Percentiles rank a stretch among this genome's conserved stretches.
These are phyloP conservation scores for Helicostylum pulchrum DNA, from an alignment of 192 early-diverging fungal genomes.

Conservation along the genomic window DNA sequence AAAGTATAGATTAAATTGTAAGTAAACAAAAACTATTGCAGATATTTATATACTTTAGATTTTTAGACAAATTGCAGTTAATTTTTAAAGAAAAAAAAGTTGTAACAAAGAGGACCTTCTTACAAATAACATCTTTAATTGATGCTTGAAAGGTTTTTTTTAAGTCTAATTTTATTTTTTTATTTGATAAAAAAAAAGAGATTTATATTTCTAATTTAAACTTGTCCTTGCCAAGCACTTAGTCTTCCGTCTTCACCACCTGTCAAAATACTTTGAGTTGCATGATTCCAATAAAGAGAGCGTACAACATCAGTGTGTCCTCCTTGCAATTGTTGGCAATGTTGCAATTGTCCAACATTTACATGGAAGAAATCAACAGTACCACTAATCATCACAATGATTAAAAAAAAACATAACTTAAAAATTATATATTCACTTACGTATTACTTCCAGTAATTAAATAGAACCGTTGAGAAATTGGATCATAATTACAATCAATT, in stretches of 20 bases:
- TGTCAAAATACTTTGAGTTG: slow-evolving; percentile 56
- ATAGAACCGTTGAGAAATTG: slow-evolving; percentile 65
- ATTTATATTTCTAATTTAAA: not conserved
- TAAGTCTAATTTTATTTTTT: no score
- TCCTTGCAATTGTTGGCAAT: slow-evolving; percentile 69
- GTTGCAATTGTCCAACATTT: slow-evolving; percentile 64
- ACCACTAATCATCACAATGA: slow-evolving; percentile 48
- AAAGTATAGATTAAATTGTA: no score
- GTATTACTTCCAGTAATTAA: slow-evolving; percentile 75
- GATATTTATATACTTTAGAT: no score
- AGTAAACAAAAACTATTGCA: no score
- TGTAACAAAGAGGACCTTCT: no score
- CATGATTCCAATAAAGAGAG: slow-evolving; percentile 68
- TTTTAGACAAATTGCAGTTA: no score
- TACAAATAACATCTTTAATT: no score
- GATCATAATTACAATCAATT: slow-evolving; percentile 79
- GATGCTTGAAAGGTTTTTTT: no score
- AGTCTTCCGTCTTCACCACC: slow-evolving; percentile 81
- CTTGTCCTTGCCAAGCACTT: slow-evolving; percentile 57
- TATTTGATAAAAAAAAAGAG: no score
- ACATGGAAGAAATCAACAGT: slow-evolving; percentile 81
- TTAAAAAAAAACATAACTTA: not conserved
- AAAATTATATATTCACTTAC: slow-evolving; percentile 36
- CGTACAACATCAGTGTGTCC: slow-evolving; percentile 89
- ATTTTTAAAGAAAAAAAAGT: no score